These are phyloP conservation scores for Pseudogymnoascus sp. DNA, from an alignment of 2,329 filamentous ascomycete species.

Conservation along the genomic window DNA sequence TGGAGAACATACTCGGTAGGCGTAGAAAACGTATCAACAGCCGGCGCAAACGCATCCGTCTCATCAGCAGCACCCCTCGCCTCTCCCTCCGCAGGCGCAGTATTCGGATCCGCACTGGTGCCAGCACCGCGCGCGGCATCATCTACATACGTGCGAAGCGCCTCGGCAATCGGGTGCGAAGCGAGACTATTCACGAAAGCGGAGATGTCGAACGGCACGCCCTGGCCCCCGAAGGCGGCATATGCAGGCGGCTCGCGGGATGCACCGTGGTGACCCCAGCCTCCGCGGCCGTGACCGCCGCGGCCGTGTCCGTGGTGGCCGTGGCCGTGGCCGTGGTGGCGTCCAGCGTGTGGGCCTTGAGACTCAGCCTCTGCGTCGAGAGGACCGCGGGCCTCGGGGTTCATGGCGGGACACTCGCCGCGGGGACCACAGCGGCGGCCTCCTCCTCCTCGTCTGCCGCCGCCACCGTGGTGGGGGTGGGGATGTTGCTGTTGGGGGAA, in stretches of 20 bases:
- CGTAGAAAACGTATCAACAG: conserved; percentile 71
- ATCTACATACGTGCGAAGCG: conserved; percentile 22
- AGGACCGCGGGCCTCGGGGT: no score
- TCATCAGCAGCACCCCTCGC: conserved; percentile 18
- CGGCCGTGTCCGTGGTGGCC: neutral
- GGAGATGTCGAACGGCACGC: conserved; percentile 23
- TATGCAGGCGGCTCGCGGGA: conserved; percentile 18
- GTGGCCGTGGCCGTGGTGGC: neutral
- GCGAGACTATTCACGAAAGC: conserved; percentile 22
- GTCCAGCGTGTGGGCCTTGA: neutral
- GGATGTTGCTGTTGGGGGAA: neutral
- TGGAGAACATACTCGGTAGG: conserved; percentile 60
- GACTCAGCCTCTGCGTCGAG: neutral
- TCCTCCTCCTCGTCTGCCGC: neutral
- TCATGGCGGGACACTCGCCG: neutral
- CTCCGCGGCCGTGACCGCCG: conserved; percentile 3
- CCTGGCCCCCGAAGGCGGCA: conserved; percentile 16
- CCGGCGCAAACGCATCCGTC: conserved; percentile 48
- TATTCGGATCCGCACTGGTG: conserved; percentile 15
- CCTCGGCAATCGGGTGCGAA: conserved; percentile 24
- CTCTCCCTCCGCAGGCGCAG: conserved; percentile 12
- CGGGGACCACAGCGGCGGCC: neutral
- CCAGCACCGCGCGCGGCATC: conserved; percentile 17
- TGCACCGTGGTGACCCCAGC: conserved; percentile 10
- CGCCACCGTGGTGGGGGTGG: neutral